Evolutionary conservation across 257 asterid species (phyloP).

Genomic region (Mitragyna speciosa): DNA sequence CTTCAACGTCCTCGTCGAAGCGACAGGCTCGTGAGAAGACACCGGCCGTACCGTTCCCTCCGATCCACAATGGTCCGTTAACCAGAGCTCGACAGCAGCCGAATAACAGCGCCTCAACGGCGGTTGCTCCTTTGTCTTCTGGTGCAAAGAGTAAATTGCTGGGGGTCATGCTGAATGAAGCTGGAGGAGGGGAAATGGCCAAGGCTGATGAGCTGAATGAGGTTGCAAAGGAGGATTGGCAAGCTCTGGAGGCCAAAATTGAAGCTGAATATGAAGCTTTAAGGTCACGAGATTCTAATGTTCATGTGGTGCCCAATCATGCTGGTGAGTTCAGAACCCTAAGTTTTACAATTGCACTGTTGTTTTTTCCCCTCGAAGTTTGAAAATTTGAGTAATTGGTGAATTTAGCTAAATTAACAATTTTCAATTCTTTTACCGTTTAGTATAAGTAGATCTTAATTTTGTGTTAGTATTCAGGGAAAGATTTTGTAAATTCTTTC

Average conservation of each 20-base stretch:
- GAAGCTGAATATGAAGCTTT: conserved; percentile 65
- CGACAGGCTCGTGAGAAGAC: conserved; percentile 91
- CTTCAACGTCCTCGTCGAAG: conserved; percentile 57
- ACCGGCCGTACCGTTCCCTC: conserved; percentile 53
- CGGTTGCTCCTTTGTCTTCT: conserved; percentile 23
- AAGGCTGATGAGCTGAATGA: conserved; percentile 51
- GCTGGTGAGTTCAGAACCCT: conserved; percentile 62
- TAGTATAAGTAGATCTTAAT: not conserved
- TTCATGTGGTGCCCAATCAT: conserved; percentile 88
- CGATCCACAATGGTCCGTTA: conserved; percentile 92
- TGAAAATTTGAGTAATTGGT: not conserved
- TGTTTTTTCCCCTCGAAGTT: conserved; percentile 2
- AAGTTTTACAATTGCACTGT: conserved; percentile 7
- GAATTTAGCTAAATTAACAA: not conserved
- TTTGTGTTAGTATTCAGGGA: not conserved
- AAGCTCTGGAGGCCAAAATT: conserved; percentile 76
- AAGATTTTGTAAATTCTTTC: not conserved
- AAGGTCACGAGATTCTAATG: conserved; percentile 59
- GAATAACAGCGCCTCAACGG: conserved; percentile 33
- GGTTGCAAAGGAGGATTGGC: conserved; percentile 52
- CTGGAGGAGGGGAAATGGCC: conserved; percentile 37
- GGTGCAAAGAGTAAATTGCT: conserved; percentile 36
- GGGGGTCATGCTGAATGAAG: conserved; percentile 31
- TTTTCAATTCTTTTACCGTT: not conserved
- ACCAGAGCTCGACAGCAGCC: conserved; percentile 95